These are phyloP conservation scores for Litsea cubeba DNA, from an alignment of 164 flowering plant species.

Conservation along the genomic window DNA sequence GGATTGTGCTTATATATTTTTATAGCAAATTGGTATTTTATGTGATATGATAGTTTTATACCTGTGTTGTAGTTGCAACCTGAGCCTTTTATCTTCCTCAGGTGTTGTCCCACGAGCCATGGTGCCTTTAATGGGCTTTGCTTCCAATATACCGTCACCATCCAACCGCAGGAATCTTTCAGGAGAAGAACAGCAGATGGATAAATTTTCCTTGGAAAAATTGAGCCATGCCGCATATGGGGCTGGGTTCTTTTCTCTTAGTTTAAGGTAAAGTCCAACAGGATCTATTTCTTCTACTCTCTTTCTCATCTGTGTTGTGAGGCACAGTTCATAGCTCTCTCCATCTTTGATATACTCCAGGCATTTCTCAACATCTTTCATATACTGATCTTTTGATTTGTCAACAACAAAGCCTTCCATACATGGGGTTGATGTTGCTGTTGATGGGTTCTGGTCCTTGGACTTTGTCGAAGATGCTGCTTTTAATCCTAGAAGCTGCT, in stretches of 20 bases:
- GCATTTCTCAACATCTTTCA: constrained; percentile 67
- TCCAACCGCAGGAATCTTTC: constrained; percentile 85
- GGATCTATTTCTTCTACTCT: constrained; percentile 42
- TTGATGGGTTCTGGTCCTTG: constrained; percentile 11
- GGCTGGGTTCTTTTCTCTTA: constrained; percentile 83
- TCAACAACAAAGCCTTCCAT: constrained; percentile 46
- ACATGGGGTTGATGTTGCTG: constrained; percentile 10
- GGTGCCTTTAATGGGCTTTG: constrained; percentile 98
- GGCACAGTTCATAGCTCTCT: constrained; percentile 94
- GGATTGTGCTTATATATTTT: too few relatives aligned
- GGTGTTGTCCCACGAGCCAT: constrained; percentile 68
- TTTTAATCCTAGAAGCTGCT: constrained; percentile 47
- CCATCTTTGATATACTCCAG: constrained; percentile 78
- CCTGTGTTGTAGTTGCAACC: constrained; percentile 69
- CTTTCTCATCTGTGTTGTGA: constrained; percentile 79
- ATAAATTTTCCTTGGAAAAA: constrained; percentile 61
- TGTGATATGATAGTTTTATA: constrained; percentile 8
- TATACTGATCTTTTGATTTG: constrained; percentile 69
- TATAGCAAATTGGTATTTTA: too few relatives aligned
- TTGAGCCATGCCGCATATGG: constrained; percentile 99
- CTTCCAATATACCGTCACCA: constrained; percentile 65
- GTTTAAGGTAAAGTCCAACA: constrained; percentile 63
- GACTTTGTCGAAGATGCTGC: constrained; percentile 13
- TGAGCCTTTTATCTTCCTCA: constrained; percentile 67
- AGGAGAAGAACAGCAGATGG: constrained; percentile 91